phyloP scores from a whole-genome alignment of 108 stramenopile genomes.

The Asterionellopsis glacialis region DNA sequence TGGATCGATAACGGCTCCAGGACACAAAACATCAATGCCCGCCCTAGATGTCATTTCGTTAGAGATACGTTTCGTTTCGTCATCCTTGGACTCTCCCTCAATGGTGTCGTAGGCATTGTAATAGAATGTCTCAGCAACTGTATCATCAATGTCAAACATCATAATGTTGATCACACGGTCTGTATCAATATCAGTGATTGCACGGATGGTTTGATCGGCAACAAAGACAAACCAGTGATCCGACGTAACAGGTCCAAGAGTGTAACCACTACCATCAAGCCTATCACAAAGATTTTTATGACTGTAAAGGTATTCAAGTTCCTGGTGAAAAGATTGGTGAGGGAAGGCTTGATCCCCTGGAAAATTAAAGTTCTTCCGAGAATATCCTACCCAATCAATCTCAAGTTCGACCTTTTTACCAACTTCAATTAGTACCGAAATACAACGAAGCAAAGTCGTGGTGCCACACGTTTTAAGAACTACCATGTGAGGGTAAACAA shows the following conservation, averaged over 20 bases:
- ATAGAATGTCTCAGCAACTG: slow-evolving; percentile 84
- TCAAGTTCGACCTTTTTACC: slow-evolving; percentile 86
- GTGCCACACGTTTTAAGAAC: slow-evolving; percentile 99
- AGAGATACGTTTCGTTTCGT: slow-evolving; percentile 74
- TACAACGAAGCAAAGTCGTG: slow-evolving; percentile 97
- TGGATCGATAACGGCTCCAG: slow-evolving; percentile 90
- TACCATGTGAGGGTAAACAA: slow-evolving; percentile 97
- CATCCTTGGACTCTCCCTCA: slow-evolving; percentile 72
- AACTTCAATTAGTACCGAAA: slow-evolving; percentile 85
- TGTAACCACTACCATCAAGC: slow-evolving; percentile 93
- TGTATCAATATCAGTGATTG: slow-evolving; percentile 62
- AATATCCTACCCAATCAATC: slow-evolving; percentile 99
- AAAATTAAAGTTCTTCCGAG: slow-evolving; percentile 97
- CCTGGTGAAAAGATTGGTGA: slow-evolving; percentile 88
- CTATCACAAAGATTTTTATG: slow-evolving; percentile 86
- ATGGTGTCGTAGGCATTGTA: slow-evolving; percentile 62
- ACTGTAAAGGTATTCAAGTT: slow-evolving; percentile 88
- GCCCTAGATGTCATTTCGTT: slow-evolving; percentile 67
- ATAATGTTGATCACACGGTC: slow-evolving; percentile 99
- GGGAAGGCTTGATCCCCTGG: slow-evolving; percentile 93
- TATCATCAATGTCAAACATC: slow-evolving; percentile 99
- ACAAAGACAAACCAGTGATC: slow-evolving; percentile 99
- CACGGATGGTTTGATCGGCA: slow-evolving; percentile 94
- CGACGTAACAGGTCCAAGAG: slow-evolving; percentile 95
- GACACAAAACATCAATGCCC: slow-evolving; percentile 88